These are phyloP conservation scores for Talaromyces sp. DNA, from an alignment of 2,329 filamentous ascomycete genomes.

Conservation along the genomic window DNA sequence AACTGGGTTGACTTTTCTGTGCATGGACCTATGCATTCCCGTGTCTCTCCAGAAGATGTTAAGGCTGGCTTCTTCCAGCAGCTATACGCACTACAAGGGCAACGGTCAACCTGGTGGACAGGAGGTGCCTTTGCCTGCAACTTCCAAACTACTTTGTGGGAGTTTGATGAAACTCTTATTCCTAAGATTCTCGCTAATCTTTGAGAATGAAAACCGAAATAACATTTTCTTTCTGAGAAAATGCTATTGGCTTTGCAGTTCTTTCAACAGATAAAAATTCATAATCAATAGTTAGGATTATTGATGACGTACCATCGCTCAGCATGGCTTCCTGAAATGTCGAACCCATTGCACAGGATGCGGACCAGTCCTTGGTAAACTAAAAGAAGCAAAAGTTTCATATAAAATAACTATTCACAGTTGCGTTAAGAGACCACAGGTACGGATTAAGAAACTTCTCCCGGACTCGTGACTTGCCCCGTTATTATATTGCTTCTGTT, in stretches of 20 bases:
- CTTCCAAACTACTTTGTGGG: conserved; percentile 18
- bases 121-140: conserved; percentile 25
- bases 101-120: conserved; percentile 32
- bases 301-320: neutral
- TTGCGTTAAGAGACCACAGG: neutral
- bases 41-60: conserved; percentile 25
- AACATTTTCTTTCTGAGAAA: neutral
- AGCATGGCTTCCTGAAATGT: neutral
- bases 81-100: conserved; percentile 35
- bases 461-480: no score
- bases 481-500: no score
- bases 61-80: conserved; percentile 31
- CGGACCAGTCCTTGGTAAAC: neutral
- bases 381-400: neutral
- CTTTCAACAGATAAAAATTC: neutral
- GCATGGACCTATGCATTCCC: conserved; percentile 28
- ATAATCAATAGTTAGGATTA: no score
- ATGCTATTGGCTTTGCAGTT: neutral
- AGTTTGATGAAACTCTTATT: conserved; percentile 19
- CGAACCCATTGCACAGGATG: neutral
- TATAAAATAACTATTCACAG: neutral
- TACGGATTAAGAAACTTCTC: no score
- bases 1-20: conserved; percentile 17
- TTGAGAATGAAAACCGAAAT: neutral
- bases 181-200: conserved; percentile 13